Evolutionary conservation across 2,329 filamentous ascomycete genomes (phyloP).

Genomic region (Meredithiella fracta): DNA sequence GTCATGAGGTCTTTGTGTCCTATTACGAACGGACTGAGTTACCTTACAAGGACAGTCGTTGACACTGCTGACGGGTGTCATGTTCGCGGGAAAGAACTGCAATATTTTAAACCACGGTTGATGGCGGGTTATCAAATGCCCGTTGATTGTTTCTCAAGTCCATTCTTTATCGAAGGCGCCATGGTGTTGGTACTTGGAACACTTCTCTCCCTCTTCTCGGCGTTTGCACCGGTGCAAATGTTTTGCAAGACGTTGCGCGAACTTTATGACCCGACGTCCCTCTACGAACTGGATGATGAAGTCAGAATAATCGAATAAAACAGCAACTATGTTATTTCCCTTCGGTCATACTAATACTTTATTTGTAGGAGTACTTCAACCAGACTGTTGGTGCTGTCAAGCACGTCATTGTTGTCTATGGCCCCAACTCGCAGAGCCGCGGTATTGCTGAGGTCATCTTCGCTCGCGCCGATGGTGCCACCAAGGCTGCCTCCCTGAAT

Average conservation of each 20-base stretch:
- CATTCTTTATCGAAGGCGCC: neutral
- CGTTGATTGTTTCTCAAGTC: neutral
- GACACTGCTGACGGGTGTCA: conserved; percentile 6
- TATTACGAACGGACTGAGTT: neutral
- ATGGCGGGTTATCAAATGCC: conserved; percentile 1
- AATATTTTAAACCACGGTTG: neutral
- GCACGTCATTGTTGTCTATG: conserved; percentile 81
- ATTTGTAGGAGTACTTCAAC: conserved; percentile 80
- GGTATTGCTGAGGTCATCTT: conserved; percentile 87
- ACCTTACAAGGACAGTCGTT: neutral
- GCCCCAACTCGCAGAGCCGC: conserved; percentile 77
- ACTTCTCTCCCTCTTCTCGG: neutral
- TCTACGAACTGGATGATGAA: conserved; percentile 25
- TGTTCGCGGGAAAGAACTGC: too few relatives aligned
- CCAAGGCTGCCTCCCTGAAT: conserved; percentile 72
- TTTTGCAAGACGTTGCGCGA: conserved; percentile 18
- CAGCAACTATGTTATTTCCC: neutral
- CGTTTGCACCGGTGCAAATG: neutral
- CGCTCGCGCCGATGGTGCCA: conserved; percentile 60
- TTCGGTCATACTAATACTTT: conserved; percentile 29
- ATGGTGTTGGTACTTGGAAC: neutral
- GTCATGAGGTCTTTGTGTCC: neutral
- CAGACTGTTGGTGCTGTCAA: conserved; percentile 81
- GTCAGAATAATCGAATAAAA: conserved; percentile 27
- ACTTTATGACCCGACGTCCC: conserved; percentile 21